These are phyloP conservation scores for Colletotrichum sublineola DNA, from an alignment of 2,329 filamentous ascomycete genomes.

Conservation along the genomic window DNA sequence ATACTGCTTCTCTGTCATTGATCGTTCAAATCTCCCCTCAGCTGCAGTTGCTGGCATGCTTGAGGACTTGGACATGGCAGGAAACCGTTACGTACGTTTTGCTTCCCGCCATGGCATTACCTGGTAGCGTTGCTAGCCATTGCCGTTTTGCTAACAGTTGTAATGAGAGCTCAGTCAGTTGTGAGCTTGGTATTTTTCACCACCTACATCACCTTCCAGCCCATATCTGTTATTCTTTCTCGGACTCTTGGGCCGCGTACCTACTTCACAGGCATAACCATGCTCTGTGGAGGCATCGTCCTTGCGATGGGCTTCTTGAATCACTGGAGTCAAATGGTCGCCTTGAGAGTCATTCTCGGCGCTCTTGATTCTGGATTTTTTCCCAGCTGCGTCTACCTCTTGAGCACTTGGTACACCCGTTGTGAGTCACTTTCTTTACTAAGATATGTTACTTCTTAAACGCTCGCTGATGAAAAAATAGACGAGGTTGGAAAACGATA, in stretches of 20 bases:
- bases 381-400: conserved; percentile 67
- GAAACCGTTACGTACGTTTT: conserved; percentile 42
- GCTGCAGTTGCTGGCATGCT: conserved; percentile 43
- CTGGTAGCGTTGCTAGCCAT: neutral
- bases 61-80: conserved; percentile 32
- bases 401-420: conserved; percentile 77
- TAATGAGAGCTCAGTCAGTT: conserved; percentile 27
- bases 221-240: conserved; percentile 42
- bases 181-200: conserved; percentile 45
- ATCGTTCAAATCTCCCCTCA: conserved; percentile 41
- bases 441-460: conserved; percentile 69
- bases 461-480: neutral
- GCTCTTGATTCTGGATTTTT: conserved; percentile 55
- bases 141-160: neutral
- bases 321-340: conserved; percentile 37
- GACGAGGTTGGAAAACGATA: conserved; percentile 73
- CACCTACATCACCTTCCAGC: conserved; percentile 45
- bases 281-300: conserved; percentile 46
- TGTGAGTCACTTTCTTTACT: conserved; percentile 41
- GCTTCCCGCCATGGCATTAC: neutral
- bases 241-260: conserved; percentile 44
- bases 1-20: conserved; percentile 44
- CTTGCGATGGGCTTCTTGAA: conserved; percentile 46
- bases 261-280: conserved; percentile 44
- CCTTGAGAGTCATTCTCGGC: conserved; percentile 43